Evolutionary conservation across 2,329 filamentous ascomycete genomes (phyloP).

Genomic region (Colletotrichum sp.): DNA sequence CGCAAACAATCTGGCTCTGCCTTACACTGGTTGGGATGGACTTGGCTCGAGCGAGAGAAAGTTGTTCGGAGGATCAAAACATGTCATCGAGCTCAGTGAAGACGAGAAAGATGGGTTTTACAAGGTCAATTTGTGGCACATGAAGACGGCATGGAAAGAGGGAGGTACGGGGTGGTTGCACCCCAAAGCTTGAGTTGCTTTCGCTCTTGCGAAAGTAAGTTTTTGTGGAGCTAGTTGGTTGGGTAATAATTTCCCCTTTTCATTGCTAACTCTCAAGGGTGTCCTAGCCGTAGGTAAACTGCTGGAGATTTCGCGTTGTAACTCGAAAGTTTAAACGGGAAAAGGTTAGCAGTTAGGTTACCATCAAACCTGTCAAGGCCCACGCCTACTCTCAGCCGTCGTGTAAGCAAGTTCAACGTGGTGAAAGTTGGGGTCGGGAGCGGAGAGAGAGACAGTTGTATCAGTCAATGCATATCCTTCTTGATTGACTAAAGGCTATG

Average conservation of each 20-base stretch:
- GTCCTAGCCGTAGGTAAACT: not conserved
- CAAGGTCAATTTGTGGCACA: not conserved
- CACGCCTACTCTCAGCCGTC: not conserved
- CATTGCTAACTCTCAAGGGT: not conserved
- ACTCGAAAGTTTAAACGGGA: not conserved
- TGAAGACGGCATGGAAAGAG: not conserved
- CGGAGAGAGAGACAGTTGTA: not conserved
- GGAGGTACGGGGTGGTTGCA: not conserved
- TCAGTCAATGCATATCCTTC: not conserved
- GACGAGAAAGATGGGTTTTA: not conserved
- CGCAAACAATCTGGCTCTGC: not conserved
- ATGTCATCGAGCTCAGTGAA: not conserved
- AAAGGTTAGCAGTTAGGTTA: not conserved
- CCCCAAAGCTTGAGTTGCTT: not conserved
- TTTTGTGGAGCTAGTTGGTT: not conserved
- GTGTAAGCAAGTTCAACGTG: not conserved
- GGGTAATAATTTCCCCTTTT: not conserved
- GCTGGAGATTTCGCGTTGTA: not conserved
- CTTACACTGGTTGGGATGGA: not conserved
- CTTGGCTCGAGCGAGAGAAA: not conserved
- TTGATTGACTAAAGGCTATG: conserved; percentile 2
- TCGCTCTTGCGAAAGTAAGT: not conserved
- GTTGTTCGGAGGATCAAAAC: not conserved
- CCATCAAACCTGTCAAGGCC: not conserved
- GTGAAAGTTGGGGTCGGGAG: not conserved